Percentiles rank a stretch among this genome's conserved stretches.
phyloP scores from a whole-genome alignment of 768 basidiomycete species.

The Leccinellum luteum region DNA sequence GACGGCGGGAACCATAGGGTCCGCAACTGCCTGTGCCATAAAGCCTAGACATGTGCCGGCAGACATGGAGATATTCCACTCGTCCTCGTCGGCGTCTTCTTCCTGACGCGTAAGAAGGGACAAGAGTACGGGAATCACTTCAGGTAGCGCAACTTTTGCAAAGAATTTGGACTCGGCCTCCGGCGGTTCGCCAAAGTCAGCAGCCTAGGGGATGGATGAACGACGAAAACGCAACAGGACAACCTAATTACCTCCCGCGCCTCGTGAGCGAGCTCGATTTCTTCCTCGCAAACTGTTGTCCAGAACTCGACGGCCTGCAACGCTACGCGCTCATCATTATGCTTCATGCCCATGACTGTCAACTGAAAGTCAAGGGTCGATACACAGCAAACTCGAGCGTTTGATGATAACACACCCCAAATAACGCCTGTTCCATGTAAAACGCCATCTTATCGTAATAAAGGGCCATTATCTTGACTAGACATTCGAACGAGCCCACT shows the following conservation, averaged over 20 bases:
- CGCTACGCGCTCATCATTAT: slow-evolving; percentile 85
- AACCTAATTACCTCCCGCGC: slow-evolving; percentile 71
- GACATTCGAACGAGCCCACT: slow-evolving; percentile 93
- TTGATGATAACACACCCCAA: slow-evolving; percentile 66
- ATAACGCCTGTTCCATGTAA: slow-evolving; percentile 99
- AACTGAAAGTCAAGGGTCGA: slow-evolving; percentile 48
- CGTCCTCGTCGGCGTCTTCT: slow-evolving; percentile 96
- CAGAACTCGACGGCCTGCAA: slow-evolving; percentile 98
- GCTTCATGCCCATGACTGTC: slow-evolving; percentile 97
- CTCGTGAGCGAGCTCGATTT: slow-evolving; percentile 88
- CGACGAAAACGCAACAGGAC: background rate
- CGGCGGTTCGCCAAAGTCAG: slow-evolving; percentile 84
- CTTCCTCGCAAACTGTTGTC: slow-evolving; percentile 98
- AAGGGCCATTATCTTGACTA: slow-evolving; percentile 94
- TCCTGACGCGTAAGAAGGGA: slow-evolving; percentile 88
- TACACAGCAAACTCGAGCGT: slow-evolving; percentile 2
- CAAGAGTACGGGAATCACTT: slow-evolving; percentile 91
- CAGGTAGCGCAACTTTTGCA: slow-evolving; percentile 90
- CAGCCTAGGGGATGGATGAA: slow-evolving; percentile 52
- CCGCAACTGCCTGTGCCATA: slow-evolving; percentile 87
- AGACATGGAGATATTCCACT: slow-evolving; percentile 99
- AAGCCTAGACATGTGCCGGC: slow-evolving; percentile 88
- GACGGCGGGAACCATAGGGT: slow-evolving; percentile 86
- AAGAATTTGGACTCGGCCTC: slow-evolving; percentile 87
- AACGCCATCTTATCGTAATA: slow-evolving; percentile 99